Percentiles rank a stretch among this genome's conserved stretches.
phyloP scores from a whole-genome alignment of 228 moss, liverwort and hornwort genomes.

The Sphagnum fallax region DNA sequence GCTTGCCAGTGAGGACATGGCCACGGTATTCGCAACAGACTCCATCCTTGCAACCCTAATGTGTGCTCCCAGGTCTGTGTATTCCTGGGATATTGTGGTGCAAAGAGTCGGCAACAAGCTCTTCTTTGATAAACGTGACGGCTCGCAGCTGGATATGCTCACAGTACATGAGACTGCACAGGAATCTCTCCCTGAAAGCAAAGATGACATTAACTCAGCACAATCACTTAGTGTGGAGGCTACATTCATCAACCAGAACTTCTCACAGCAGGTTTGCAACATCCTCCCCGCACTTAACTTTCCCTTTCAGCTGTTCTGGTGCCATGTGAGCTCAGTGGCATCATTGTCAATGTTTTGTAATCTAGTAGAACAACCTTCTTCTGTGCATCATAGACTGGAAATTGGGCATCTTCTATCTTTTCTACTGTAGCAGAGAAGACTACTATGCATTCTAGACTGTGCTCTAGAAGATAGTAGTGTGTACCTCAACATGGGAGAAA shows the following conservation, averaged over 20 bases:
- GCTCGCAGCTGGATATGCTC: slow-evolving; percentile 66
- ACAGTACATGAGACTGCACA: slow-evolving; percentile 88
- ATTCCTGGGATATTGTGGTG: slow-evolving; percentile 90
- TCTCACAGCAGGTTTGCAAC: slow-evolving; percentile 66
- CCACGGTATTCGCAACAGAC: slow-evolving; percentile 84
- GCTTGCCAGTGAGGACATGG: slow-evolving; percentile 58
- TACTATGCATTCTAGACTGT: no score
- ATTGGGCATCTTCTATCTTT: no score
- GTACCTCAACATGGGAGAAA: no score
- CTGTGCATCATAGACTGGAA: no score
- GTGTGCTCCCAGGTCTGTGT: slow-evolving; percentile 82
- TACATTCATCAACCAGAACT: slow-evolving; percentile 86
- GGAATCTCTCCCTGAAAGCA: slow-evolving; percentile 79
- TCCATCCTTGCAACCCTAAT: slow-evolving; percentile 78
- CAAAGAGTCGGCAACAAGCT: slow-evolving; percentile 88
- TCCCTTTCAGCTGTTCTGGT: neutral
- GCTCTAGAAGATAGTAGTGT: no score
- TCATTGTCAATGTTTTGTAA: no score
- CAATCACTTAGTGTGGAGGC: slow-evolving; percentile 75
- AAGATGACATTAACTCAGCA: slow-evolving; percentile 83
- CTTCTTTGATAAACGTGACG: slow-evolving; percentile 82
- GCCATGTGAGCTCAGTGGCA: no score
- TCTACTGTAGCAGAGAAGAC: no score
- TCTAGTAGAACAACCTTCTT: no score
- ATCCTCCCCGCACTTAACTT: neutral